Base-by-base conservation (phyloP, 768 basidiomycete genomes). In the Gloeopeniophorella convolvens region DNA sequence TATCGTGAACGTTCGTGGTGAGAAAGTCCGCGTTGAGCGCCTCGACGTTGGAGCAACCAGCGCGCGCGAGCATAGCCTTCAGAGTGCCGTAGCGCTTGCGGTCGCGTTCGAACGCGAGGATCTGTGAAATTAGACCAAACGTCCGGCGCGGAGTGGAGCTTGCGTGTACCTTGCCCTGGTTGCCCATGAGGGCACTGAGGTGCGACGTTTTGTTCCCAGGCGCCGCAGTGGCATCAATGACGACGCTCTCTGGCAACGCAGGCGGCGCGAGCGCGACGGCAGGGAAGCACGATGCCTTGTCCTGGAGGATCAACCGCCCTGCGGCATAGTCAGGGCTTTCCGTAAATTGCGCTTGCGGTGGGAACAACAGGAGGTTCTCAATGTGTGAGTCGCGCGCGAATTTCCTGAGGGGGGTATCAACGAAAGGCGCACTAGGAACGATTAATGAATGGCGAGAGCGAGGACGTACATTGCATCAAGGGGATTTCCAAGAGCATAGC, bases 161-260 rank as follows among this genome's bases (percentile, higher is more conserved):
- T 28, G 20, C 52, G 21, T 72, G 54, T 45, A 91, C 94, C 68
- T 82, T 87, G 60, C 92, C 90, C 63, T 78, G 76, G 57, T 84
- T 85, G 15, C 71, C 63, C 87, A 97, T 90, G 36, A 97, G 70
- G 20, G 93, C 90, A 58, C 89, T 87, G 20, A 98, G 68, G 66
- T 95, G 91, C 7, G 92, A 87, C 2, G 96, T 98, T 70, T 99
- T 99, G 70, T 99, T 99, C 0, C 96, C 96, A 0, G 96, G 96
- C 1, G 96, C 96, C 33, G 93, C 87, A 10, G 93, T 98, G 11
- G 91, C 93, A 66, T 98, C 95, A 33, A 97, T 86, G 26, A 92
- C 88, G 40, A 76, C 71, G 46, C 70, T 66, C 34, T 72, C 64
- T 18, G 78, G 72, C 16, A 62, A 65, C 2, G 72, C 67, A 10